phyloP scores from a whole-genome alignment of 2,329 filamentous ascomycete genomes.

The Thelonectria rubi region DNA sequence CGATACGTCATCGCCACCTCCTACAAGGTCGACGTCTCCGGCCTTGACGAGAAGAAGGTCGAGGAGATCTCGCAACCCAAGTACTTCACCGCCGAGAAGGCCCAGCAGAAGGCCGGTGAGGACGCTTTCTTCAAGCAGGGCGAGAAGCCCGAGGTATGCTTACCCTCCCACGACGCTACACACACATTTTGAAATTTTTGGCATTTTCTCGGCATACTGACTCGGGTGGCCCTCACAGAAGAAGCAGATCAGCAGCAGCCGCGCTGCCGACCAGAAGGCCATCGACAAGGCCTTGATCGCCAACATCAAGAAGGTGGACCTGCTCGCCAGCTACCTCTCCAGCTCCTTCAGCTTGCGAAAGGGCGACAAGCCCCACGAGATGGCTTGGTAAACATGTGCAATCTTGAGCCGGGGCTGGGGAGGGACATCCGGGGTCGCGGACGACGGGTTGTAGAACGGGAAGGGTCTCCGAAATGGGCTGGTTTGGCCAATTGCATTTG shows the following conservation, averaged over 20 bases:
- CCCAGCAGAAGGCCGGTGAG: slow-evolving; percentile 94
- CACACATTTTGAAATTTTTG: neutral
- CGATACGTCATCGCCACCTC: slow-evolving; percentile 94
- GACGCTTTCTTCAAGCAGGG: slow-evolving; percentile 99
- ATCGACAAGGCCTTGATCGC: slow-evolving; percentile 95
- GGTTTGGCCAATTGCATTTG: slow-evolving; percentile 72
- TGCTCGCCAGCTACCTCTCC: slow-evolving; percentile 92
- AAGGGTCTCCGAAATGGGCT: slow-evolving; percentile 60
- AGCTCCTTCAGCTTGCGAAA: slow-evolving; percentile 98
- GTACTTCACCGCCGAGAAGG: slow-evolving; percentile 98
- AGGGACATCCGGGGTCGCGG: slow-evolving; percentile 42
- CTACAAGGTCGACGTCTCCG: slow-evolving; percentile 83
- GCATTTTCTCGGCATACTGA: slow-evolving; percentile 36
- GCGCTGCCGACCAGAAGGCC: slow-evolving; percentile 97
- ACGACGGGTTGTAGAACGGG: slow-evolving; percentile 57
- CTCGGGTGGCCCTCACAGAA: slow-evolving; percentile 67
- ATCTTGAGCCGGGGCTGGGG: slow-evolving; percentile 42
- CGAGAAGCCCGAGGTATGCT: slow-evolving; percentile 92
- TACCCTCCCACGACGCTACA: neutral
- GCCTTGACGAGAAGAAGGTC: slow-evolving; percentile 91
- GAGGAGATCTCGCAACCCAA: slow-evolving; percentile 77
- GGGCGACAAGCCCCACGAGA: slow-evolving; percentile 99
- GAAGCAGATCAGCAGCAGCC: slow-evolving; percentile 93
- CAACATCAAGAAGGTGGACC: slow-evolving; percentile 97
- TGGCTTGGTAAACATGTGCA: slow-evolving; percentile 85